These are phyloP conservation scores for Vararia minispora DNA, from an alignment of 768 basidiomycete species.

Conservation along the genomic window DNA sequence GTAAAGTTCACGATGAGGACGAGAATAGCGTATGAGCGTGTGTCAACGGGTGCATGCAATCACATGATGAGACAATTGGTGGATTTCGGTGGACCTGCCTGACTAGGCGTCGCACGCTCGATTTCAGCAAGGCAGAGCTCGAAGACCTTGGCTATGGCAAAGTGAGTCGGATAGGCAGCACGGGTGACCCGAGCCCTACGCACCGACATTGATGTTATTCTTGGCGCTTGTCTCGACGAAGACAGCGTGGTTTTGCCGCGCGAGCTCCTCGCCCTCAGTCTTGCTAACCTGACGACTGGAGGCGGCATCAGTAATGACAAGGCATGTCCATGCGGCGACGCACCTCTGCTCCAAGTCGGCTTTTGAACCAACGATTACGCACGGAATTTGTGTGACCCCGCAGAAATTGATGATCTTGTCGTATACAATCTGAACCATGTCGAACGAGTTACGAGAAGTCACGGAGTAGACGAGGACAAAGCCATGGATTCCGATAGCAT, in stretches of 20 bases:
- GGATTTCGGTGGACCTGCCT: conserved; percentile 29
- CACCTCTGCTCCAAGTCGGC: conserved; percentile 70
- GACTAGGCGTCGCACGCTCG: conserved; percentile 55
- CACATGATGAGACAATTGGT: conserved; percentile 48
- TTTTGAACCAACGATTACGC: conserved; percentile 93
- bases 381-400: conserved; percentile 75
- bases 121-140: conserved; percentile 78
- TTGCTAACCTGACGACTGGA: conserved; percentile 68
- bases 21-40: not conserved
- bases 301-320: conserved; percentile 10
- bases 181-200: conserved; percentile 25
- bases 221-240: conserved; percentile 89
- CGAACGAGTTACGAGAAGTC: conserved; percentile 78
- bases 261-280: conserved; percentile 67
- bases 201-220: conserved; percentile 78
- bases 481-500: conserved; percentile 95
- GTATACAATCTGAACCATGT: conserved; percentile 89
- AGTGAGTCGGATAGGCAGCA: conserved; percentile 2
- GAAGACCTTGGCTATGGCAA: conserved; percentile 59
- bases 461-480: conserved; percentile 96
- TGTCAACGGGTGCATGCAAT: conserved; percentile 18
- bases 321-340: conserved; percentile 18
- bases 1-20: conserved; percentile 2
- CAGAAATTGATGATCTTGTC: conserved; percentile 90
- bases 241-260: conserved; percentile 58